Evolutionary conservation across 2,329 filamentous ascomycete genomes (phyloP).

Genomic region (Metarhizium guizhouense): DNA sequence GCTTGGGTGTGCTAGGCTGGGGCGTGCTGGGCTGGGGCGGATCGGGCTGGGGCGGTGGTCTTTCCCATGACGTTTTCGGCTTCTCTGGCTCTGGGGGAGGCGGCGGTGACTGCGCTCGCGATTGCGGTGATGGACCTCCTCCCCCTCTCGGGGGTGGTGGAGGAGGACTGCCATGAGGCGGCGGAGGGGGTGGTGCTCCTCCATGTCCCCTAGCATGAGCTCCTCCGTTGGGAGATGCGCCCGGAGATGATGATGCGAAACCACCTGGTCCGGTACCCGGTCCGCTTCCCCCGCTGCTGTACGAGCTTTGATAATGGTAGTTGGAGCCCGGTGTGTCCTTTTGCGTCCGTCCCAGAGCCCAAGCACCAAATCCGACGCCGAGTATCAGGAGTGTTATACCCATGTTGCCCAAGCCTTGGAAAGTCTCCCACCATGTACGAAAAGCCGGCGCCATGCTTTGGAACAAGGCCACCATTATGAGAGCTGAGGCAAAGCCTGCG

Average conservation of each 20-base stretch:
- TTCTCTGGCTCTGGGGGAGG: conserved; percentile 10
- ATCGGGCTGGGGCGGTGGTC: conserved; percentile 13
- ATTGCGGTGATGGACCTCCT: conserved; percentile 3
- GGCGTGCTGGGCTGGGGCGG: conserved; percentile 11
- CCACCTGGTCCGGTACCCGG: conserved; percentile 13
- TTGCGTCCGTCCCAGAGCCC: conserved; percentile 45
- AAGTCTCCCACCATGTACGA: conserved; percentile 61
- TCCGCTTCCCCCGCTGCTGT: conserved; percentile 9
- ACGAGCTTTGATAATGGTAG: conserved; percentile 12
- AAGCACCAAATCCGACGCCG: conserved; percentile 67
- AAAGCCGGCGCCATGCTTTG: conserved; percentile 65
- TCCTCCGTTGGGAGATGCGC: conserved; percentile 23
- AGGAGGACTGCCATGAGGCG: conserved; percentile 15
- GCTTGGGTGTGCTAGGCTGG: too few relatives aligned
- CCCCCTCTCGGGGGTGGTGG: background rate
- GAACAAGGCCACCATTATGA: conserved; percentile 65
- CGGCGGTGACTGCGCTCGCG: conserved; percentile 6
- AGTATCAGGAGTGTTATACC: conserved; percentile 65
- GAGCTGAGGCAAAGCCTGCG: conserved; percentile 71
- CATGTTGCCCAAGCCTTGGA: conserved; percentile 62
- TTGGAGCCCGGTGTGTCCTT: conserved; percentile 14
- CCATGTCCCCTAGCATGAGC: conserved; percentile 10
- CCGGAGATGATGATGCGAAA: conserved; percentile 20
- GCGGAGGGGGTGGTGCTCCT: conserved; percentile 18
- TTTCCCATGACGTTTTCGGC: conserved; percentile 11